phyloP scores from a whole-genome alignment of 306 rosid genomes.

The Rosa rugosa region DNA sequence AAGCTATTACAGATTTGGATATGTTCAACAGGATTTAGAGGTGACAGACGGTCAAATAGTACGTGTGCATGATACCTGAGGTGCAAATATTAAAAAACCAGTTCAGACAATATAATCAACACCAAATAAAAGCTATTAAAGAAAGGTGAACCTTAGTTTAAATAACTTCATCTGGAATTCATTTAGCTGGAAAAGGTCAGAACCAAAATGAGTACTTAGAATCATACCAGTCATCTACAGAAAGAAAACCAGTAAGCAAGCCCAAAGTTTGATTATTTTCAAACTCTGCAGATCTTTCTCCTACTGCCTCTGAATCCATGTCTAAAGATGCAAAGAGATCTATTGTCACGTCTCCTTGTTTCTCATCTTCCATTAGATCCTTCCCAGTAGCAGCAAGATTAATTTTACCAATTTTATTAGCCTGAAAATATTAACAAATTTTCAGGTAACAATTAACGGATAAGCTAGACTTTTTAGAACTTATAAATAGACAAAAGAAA shows the following conservation, averaged over 20 bases:
- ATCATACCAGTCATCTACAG: slow-evolving; percentile 88
- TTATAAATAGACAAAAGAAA: neutral
- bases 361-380: slow-evolving; percentile 98
- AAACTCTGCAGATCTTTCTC: slow-evolving; percentile 76
- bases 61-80: slow-evolving; percentile 83
- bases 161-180: neutral
- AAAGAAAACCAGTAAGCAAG: slow-evolving; percentile 88
- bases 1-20: slow-evolving; percentile 75
- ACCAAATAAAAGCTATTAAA: neutral
- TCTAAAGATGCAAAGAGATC: slow-evolving; percentile 85
- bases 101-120: slow-evolving; percentile 14
- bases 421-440: slow-evolving; percentile 48
- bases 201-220: slow-evolving; percentile 2
- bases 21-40: slow-evolving; percentile 88
- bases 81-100: slow-evolving; percentile 15
- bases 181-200: neutral
- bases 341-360: slow-evolving; percentile 83
- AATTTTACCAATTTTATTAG: slow-evolving; percentile 89
- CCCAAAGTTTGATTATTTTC: slow-evolving; percentile 89
- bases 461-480: neutral
- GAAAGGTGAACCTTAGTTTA: neutral
- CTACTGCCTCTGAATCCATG: slow-evolving; percentile 73
- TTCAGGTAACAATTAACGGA: neutral
- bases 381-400: slow-evolving; percentile 97
- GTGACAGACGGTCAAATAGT: slow-evolving; percentile 73